Conservation (phyloP, 1,139 yeast species). For the Yamadazyma oceani region DNA sequence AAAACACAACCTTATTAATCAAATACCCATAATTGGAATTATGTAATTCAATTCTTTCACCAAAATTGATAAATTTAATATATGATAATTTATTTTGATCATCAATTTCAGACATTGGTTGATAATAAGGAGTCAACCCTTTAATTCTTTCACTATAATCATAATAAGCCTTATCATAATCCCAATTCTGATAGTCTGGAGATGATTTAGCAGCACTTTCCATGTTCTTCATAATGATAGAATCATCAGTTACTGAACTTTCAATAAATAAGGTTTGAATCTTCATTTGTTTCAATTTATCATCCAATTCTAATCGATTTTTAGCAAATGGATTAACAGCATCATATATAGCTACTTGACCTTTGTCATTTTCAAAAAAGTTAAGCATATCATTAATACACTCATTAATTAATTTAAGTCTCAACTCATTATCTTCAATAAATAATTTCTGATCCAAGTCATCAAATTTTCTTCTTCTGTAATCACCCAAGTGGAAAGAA, state of each 20-base stretch:
- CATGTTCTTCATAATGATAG: slow-evolving; percentile 71
- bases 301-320: slow-evolving; percentile 60
- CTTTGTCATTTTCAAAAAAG: slow-evolving; percentile 72
- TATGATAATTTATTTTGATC: slow-evolving; percentile 55
- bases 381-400: slow-evolving; percentile 69
- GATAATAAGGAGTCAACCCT: slow-evolving; percentile 51
- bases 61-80: slow-evolving; percentile 85
- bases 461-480: slow-evolving; percentile 59
- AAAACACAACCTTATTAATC: slow-evolving; percentile 85
- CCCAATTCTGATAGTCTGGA: slow-evolving; percentile 84
- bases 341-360: slow-evolving; percentile 95
- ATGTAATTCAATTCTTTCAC: slow-evolving; percentile 80
- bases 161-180: slow-evolving; percentile 56
- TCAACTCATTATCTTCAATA: slow-evolving; percentile 55
- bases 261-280: slow-evolving; percentile 87
- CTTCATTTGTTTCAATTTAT: slow-evolving; percentile 52
- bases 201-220: slow-evolving; percentile 79
- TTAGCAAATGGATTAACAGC: slow-evolving; percentile 84
- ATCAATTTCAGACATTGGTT: slow-evolving; percentile 47
- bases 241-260: slow-evolving; percentile 74
- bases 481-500: slow-evolving; percentile 90
- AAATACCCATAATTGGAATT: slow-evolving; percentile 84
- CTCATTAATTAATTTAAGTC: slow-evolving; percentile 59
- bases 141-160: slow-evolving; percentile 59
- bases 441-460: slow-evolving; percentile 71